phyloP scores from a whole-genome alignment of 2,329 filamentous ascomycete species.

The Fusarium tuaranense region DNA sequence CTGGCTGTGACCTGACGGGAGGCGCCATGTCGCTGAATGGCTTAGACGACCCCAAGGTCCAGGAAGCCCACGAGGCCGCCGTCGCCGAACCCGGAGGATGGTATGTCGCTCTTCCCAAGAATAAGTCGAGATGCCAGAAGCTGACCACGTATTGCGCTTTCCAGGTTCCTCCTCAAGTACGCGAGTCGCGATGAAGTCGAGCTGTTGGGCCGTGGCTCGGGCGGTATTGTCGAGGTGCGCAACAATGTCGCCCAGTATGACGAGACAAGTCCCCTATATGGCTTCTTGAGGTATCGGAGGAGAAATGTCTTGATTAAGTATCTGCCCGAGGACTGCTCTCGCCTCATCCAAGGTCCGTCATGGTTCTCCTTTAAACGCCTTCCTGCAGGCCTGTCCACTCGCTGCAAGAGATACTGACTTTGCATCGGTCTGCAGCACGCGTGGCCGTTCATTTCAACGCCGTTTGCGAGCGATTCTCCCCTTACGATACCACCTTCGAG shows the following conservation, averaged over 20 bases:
- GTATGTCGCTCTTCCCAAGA: constrained; percentile 64
- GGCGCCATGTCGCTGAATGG: constrained; percentile 92
- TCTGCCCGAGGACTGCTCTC: constrained; percentile 89
- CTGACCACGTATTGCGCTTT: constrained; percentile 25
- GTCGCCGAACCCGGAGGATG: constrained; percentile 91
- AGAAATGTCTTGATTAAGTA: constrained; percentile 94
- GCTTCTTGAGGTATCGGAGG: constrained; percentile 89
- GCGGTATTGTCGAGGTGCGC: constrained; percentile 87
- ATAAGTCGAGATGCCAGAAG: not conserved
- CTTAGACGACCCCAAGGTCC: constrained; percentile 82
- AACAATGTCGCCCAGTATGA: constrained; percentile 81
- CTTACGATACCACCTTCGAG: constrained; percentile 86
- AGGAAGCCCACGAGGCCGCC: constrained; percentile 86
- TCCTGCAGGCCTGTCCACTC: not conserved
- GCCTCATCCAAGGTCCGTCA: constrained; percentile 86
- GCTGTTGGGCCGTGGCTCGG: constrained; percentile 79
- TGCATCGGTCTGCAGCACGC: constrained; percentile 69
- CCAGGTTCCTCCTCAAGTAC: constrained; percentile 96
- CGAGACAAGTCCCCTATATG: constrained; percentile 89
- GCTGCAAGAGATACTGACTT: constrained; percentile 26
- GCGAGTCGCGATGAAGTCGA: constrained; percentile 88
- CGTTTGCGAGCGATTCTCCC: constrained; percentile 79
- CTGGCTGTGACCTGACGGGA: constrained; percentile 25
- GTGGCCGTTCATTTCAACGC: constrained; percentile 79
- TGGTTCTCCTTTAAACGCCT: not conserved